Evolutionary conservation across 306 rosid genomes (phyloP).

Genomic region (Begonia loranthoides): DNA sequence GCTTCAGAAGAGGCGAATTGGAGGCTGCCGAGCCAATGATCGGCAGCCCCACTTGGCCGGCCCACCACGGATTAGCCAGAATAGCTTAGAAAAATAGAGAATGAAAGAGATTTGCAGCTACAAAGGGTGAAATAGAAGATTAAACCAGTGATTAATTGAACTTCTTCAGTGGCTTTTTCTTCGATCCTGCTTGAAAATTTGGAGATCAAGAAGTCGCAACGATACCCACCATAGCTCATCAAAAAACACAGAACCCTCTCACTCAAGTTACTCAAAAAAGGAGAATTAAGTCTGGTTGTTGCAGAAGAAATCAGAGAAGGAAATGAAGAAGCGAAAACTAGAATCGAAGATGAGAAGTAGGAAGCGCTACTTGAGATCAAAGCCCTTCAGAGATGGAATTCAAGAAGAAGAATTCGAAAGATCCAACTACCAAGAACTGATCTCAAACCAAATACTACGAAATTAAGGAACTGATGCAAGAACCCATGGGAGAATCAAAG

Average conservation of each 20-base stretch:
- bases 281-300: too few species aligned
- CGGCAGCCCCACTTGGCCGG: conserved; percentile 2
- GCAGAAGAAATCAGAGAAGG: too few species aligned
- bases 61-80: not conserved
- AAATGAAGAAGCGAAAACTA: too few species aligned
- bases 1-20: not conserved
- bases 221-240: not conserved
- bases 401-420: not conserved
- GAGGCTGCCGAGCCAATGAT: not conserved
- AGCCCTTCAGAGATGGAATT: not conserved
- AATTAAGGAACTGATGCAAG: not conserved
- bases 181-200: too few species aligned
- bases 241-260: too few species aligned
- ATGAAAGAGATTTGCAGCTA: too few species aligned
- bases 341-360: too few species aligned
- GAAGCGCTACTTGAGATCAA: too few species aligned
- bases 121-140: too few species aligned
- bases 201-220: not conserved
- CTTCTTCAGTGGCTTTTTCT: too few species aligned
- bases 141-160: too few species aligned
- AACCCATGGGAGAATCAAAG: not conserved
- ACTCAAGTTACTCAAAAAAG: too few species aligned
- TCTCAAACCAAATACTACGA: not conserved
- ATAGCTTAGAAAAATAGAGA: not conserved
- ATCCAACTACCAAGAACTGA: not conserved